phyloP scores from a whole-genome alignment of 495 filamentous ascomycete genomes.

The Annulohypoxylon bovei region DNA sequence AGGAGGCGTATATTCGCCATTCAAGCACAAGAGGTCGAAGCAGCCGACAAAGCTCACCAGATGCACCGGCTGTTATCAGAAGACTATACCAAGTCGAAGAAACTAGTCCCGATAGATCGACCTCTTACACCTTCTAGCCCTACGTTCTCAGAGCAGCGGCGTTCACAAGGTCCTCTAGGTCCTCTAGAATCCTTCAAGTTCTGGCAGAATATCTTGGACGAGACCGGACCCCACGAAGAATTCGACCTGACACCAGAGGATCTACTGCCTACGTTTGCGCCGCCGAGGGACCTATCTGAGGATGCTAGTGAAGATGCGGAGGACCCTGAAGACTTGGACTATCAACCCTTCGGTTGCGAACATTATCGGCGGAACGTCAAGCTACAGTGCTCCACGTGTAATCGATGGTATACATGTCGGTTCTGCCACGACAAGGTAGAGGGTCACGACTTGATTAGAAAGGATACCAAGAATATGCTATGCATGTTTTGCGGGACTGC shows the following conservation, averaged over 20 bases:
- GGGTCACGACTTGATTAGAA: constrained; percentile 81
- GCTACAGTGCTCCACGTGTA: constrained; percentile 88
- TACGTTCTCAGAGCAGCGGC: constrained; percentile 38
- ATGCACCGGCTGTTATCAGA: constrained; percentile 88
- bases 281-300: constrained; percentile 49
- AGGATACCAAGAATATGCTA: constrained; percentile 92
- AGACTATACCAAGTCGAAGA: constrained; percentile 67
- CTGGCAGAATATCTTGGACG: constrained; percentile 51
- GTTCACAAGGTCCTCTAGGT: constrained; percentile 40
- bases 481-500: constrained; percentile 95
- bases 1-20: constrained; percentile 82
- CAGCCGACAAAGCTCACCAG: constrained; percentile 78
- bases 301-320: constrained; percentile 43
- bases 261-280: constrained; percentile 72
- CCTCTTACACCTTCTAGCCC: constrained; percentile 47
- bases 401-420: constrained; percentile 93
- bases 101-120: constrained; percentile 49
- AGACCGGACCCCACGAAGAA: constrained; percentile 51
- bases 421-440: constrained; percentile 92
- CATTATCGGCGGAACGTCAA: constrained; percentile 98
- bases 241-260: constrained; percentile 80
- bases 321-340: constrained; percentile 58
- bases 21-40: constrained; percentile 69
- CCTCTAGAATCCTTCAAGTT: constrained; percentile 52
- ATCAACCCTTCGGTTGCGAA: constrained; percentile 75